Conservation (phyloP, 805 yeast species). For the Lipomyces sp. region DNA sequence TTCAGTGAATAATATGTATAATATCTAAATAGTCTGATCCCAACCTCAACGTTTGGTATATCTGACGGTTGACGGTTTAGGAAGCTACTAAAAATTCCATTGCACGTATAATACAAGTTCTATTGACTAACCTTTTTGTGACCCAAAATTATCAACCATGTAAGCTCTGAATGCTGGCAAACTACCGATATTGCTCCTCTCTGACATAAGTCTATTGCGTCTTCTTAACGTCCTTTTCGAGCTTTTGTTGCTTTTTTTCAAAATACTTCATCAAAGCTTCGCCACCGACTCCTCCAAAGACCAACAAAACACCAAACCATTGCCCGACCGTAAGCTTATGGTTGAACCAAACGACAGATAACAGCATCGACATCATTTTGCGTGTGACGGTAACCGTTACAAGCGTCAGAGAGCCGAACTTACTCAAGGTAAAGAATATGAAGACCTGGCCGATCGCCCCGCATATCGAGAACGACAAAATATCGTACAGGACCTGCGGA, state of each 20-base stretch:
- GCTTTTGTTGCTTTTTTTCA: conserved; percentile 22
- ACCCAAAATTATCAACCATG: not conserved
- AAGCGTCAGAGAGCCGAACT: conserved; percentile 80
- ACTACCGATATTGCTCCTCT: not conserved
- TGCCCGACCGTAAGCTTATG: conserved; percentile 67
- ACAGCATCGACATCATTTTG: conserved; percentile 92
- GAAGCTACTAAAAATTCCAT: not conserved
- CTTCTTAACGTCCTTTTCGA: not conserved
- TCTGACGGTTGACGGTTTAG: not conserved
- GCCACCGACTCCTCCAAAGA: conserved; percentile 81
- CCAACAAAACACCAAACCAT: conserved; percentile 79
- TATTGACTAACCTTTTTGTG: not conserved
- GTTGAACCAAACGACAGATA: conserved; percentile 87
- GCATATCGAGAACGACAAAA: conserved; percentile 68
- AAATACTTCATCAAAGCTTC: conserved; percentile 59
- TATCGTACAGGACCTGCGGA: conserved; percentile 62
- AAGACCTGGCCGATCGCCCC: conserved; percentile 96
- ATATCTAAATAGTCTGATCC: not conserved
- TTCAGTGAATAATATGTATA: not conserved
- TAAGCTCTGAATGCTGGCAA: not conserved
- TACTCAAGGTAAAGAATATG: conserved; percentile 80
- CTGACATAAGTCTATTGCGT: not conserved
- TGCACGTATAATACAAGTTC: not conserved
- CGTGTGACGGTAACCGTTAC: conserved; percentile 96
- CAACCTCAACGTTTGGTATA: not conserved